Evolutionary conservation across 495 filamentous ascomycete genomes (phyloP), one percentile per base, ranked within the genome.

Genomic region (Chaetomium cochliodes): DNA sequence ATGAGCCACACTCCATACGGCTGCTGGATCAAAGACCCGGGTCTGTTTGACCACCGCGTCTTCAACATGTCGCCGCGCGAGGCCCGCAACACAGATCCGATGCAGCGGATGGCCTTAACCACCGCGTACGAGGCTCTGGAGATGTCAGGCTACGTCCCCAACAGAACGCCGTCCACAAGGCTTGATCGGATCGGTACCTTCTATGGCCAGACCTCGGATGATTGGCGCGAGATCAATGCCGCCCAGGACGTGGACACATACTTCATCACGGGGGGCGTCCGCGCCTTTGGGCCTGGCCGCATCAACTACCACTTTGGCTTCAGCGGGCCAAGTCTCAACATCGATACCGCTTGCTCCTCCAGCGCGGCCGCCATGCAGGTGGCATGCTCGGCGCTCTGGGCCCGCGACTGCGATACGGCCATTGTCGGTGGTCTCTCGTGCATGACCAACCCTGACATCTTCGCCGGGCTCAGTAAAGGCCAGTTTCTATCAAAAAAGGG

Each of bases 1-100:
- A 93, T 90, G 52, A 89, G 84, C 57, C 87, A 92, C 70, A 92
- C 91, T 1, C 89, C 88, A 4, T 96, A 90, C 65, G 92, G 92
- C 8, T 93, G 91, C 78, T 97, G 90, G 82, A 91, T 96, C 67
- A 86, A 94, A 52, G 85, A 96, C 57, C 90, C 92, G 0, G 90
- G 90, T 12, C 77, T 89, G 30, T 97, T 97, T 71, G 93, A 97
- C 62, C 86, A 90, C 37, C 82, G 87, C 0, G 96, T 96, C 78
- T 97, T 97, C 86, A 96, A 92, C 76, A 96, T 97, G 87, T 97
- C 93, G 18, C 92, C 92, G 2, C 89, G 92, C 65, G 93, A 97
- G 78, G 93, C 93, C 7, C 81, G 85, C 51, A 90, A 96, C 67
- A 92, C 91, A 0, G 93, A 97, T 73, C 93, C 93, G 0, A 92